These are phyloP conservation scores for Zoysia matrella DNA, from an alignment of 202 grass and related monocot species.

Conservation along the genomic window DNA sequence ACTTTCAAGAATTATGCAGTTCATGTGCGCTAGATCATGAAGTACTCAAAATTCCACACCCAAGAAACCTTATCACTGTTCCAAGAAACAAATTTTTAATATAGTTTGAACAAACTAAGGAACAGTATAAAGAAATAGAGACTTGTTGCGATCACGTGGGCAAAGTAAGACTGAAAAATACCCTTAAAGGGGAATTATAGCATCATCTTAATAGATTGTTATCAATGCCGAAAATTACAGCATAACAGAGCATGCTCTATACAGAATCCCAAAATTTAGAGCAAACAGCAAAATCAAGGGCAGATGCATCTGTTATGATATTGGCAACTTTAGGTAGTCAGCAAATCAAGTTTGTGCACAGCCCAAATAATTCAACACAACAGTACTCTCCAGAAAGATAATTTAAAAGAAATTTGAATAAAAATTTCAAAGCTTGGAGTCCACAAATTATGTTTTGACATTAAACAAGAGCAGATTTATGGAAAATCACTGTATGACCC, in stretches of 20 bases:
- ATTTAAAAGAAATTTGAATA: not conserved
- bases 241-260: not conserved
- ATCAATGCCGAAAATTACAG: conserved; percentile 1
- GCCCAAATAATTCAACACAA: not conserved
- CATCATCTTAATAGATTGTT: not conserved
- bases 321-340: conserved; percentile 2
- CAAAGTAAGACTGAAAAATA: not conserved
- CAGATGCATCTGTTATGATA: not conserved
- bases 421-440: too few species aligned
- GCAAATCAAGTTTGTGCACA: not conserved
- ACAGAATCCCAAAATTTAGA: conserved; percentile 3
- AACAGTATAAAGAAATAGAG: not conserved
- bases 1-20: not conserved
- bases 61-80: conserved; percentile 1
- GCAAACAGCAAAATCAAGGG: not conserved
- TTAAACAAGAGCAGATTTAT: not conserved
- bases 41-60: not conserved
- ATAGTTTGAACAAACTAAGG: not conserved
- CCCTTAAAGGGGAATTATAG: not conserved
- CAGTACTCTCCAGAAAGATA: not conserved
- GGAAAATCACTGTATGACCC: not conserved
- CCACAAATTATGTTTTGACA: not conserved
- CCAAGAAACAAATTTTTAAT: conserved; percentile 1
- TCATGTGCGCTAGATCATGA: not conserved
- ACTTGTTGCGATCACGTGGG: not conserved